Percentiles rank a stretch among this genome's conserved stretches.
These are phyloP conservation scores for Trichoderma erinaceum DNA, from an alignment of 495 filamentous ascomycete species.

Conservation along the genomic window DNA sequence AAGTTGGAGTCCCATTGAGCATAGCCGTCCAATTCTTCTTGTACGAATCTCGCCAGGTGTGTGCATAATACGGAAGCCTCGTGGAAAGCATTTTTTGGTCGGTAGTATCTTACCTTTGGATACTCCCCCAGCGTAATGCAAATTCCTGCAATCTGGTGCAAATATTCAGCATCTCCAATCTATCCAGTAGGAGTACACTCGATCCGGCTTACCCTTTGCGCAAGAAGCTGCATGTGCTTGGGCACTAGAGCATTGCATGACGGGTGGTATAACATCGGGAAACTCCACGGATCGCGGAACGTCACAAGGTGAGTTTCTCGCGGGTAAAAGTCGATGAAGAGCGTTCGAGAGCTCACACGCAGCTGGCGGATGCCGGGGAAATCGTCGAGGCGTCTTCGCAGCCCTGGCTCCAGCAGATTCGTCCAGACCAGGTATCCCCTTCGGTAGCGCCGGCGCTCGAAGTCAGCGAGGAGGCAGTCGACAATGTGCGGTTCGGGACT, in stretches of 20 bases:
- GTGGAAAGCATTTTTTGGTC: conserved; percentile 64
- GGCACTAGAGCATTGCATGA: conserved; percentile 77
- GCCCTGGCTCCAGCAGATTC: conserved; percentile 34
- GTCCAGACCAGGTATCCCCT: conserved; percentile 80
- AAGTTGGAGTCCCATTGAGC: conserved; percentile 76
- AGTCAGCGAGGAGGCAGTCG: conserved; percentile 87
- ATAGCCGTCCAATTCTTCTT: conserved; percentile 82
- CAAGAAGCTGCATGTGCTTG: conserved; percentile 71
- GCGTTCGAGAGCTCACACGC: conserved; percentile 62
- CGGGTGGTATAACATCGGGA: conserved; percentile 87
- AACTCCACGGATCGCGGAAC: conserved; percentile 90
- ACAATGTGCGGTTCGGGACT: conserved; percentile 80
- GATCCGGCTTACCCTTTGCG: conserved; percentile 67
- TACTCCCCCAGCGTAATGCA: conserved; percentile 83
- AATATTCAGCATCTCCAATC: neutral
- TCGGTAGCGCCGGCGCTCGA: conserved; percentile 73
- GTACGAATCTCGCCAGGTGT: conserved; percentile 86
- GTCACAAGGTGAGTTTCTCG: conserved; percentile 87
- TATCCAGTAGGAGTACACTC: neutral
- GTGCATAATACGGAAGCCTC: conserved; percentile 82
- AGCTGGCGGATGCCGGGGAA: conserved; percentile 55
- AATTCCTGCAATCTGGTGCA: conserved; percentile 66
- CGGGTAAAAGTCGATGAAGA: conserved; percentile 83
- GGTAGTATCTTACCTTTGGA: conserved; percentile 85
- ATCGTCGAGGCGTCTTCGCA: conserved; percentile 37